A percentile compares a stretch with the other conserved stretches of the same genome.
phyloP scores from a whole-genome alignment of 805 yeast species.

The Candida rishiriensis region DNA sequence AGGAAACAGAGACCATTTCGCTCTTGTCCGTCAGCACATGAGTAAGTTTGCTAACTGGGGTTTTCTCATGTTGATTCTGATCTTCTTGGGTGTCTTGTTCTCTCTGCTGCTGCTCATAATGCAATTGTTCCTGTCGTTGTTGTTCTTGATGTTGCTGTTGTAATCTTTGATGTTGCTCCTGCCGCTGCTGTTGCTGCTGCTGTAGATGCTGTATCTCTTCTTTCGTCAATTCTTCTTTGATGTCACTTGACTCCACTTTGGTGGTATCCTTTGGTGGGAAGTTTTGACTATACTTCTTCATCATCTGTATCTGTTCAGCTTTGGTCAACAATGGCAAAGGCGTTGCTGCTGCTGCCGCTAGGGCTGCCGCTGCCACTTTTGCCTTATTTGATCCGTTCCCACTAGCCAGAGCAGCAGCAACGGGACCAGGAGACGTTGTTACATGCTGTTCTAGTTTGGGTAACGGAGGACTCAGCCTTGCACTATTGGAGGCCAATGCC shows the following conservation, averaged over 20 bases:
- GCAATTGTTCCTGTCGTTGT: background rate
- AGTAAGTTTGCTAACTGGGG: too few relatives aligned
- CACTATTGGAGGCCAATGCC: background rate
- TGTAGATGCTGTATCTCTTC: background rate
- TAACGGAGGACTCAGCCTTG: slow-evolving; percentile 16
- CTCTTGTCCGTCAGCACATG: too few relatives aligned
- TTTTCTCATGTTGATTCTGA: background rate
- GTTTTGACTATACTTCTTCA: background rate
- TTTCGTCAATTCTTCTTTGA: too few relatives aligned
- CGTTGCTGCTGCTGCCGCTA: slow-evolving; percentile 76
- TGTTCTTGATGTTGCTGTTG: background rate
- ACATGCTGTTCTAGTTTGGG: slow-evolving; percentile 17
- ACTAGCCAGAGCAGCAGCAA: slow-evolving; percentile 33
- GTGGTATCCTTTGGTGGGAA: too few relatives aligned
- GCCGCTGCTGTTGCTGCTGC: background rate
- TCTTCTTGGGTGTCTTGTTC: background rate
- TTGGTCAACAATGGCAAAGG: slow-evolving; percentile 50
- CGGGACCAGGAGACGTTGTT: slow-evolving; percentile 35
- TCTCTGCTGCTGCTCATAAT: background rate
- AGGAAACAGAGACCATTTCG: too few relatives aligned
- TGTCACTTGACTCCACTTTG: too few relatives aligned
- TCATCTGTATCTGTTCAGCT: slow-evolving; percentile 8
- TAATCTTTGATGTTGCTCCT: background rate
- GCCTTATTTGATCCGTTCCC: slow-evolving; percentile 42
- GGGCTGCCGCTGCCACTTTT: slow-evolving; percentile 75